A percentile compares a stretch with the other conserved stretches of the same genome.
phyloP scores from a whole-genome alignment of 2,329 filamentous ascomycete species.

The Dothistroma pini region DNA sequence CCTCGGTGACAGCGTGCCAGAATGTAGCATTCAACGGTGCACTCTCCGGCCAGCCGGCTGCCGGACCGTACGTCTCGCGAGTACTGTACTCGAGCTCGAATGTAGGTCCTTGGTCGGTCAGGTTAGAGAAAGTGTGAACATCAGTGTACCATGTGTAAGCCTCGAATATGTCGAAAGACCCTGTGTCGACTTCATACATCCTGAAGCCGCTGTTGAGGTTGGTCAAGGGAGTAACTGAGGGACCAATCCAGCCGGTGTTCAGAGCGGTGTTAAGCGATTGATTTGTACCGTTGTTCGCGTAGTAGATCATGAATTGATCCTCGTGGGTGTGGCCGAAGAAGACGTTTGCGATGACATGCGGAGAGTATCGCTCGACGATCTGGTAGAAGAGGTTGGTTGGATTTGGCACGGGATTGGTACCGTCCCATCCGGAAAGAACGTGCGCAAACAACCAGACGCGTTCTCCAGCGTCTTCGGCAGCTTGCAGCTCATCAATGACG shows the following conservation, averaged over 20 bases:
- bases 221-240: slow-evolving; percentile 51
- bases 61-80: slow-evolving; percentile 46
- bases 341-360: slow-evolving; percentile 53
- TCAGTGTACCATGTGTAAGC: slow-evolving; percentile 54
- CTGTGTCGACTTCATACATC: slow-evolving; percentile 55
- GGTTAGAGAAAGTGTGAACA: slow-evolving; percentile 43
- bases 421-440: slow-evolving; percentile 56
- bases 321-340: slow-evolving; percentile 57
- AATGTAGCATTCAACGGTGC: slow-evolving; percentile 57
- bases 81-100: slow-evolving; percentile 53
- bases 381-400: slow-evolving; percentile 55
- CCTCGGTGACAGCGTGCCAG: slow-evolving; percentile 57
- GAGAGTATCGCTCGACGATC: slow-evolving; percentile 53
- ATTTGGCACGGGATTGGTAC: slow-evolving; percentile 51
- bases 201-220: slow-evolving; percentile 54
- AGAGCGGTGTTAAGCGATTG: slow-evolving; percentile 41
- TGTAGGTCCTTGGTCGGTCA: slow-evolving; percentile 44
- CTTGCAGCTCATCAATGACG: slow-evolving; percentile 51
- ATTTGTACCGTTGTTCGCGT: slow-evolving; percentile 46
- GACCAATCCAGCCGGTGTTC: slow-evolving; percentile 52
- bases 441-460: slow-evolving; percentile 55
- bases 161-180: slow-evolving; percentile 52
- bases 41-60: slow-evolving; percentile 43
- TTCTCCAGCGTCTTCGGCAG: slow-evolving; percentile 51
- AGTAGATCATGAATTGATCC: slow-evolving; percentile 54